phyloP scores from a whole-genome alignment of 768 basidiomycete genomes.

The Panus rudis region DNA sequence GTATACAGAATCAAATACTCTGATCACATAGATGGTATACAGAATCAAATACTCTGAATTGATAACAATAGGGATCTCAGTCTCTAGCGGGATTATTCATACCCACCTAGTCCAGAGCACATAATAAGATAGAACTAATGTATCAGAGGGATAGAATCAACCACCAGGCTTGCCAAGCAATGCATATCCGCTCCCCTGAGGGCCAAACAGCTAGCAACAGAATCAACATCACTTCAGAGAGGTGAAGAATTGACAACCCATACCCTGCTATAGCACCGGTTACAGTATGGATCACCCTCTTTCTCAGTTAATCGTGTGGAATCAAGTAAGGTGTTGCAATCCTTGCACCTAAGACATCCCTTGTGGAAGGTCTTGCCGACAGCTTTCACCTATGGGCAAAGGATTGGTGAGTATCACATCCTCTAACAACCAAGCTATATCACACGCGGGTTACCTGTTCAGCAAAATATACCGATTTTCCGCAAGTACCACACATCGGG shows the following conservation, averaged over 20 bases:
- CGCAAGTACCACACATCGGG: constrained; percentile 62
- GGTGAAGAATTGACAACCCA: constrained; percentile 5
- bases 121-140: background rate
- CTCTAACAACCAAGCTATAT: background rate
- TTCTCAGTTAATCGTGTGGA: constrained; percentile 69
- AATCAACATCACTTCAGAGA: background rate
- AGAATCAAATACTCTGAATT: too few species aligned
- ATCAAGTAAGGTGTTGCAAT: constrained; percentile 64
- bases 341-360: constrained; percentile 66
- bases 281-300: constrained; percentile 65
- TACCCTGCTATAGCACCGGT: constrained; percentile 68
- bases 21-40: too few species aligned
- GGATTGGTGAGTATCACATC: background rate
- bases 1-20: too few species aligned
- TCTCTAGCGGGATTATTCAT: too few species aligned
- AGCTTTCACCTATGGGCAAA: constrained; percentile 57
- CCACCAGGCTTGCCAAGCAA: constrained; percentile 48
- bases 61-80: too few species aligned
- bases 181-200: constrained; percentile 72
- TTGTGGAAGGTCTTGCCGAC: constrained; percentile 79
- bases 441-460: constrained; percentile 53
- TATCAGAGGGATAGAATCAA: constrained; percentile 13
- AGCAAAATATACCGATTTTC: constrained; percentile 77
- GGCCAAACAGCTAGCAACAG: constrained; percentile 53
- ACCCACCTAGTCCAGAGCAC: too few species aligned